phyloP scores from a whole-genome alignment of 2,329 filamentous ascomycete genomes.

The Alternaria infectoria region DNA sequence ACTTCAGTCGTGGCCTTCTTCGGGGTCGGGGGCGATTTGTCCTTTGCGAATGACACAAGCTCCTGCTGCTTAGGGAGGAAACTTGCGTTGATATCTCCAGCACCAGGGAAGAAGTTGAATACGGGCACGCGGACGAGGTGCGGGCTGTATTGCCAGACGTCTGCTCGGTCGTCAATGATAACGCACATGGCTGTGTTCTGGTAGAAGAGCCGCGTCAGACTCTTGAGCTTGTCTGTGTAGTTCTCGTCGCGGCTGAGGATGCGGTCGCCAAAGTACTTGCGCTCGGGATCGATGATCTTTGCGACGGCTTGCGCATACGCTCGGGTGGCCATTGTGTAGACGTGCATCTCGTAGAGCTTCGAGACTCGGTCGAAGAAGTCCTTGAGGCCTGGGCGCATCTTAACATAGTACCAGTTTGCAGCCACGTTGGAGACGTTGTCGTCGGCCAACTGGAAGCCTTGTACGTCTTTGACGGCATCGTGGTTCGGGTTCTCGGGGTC shows the following conservation, averaged over 20 bases:
- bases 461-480: slow-evolving; percentile 85
- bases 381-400: slow-evolving; percentile 85
- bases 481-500: slow-evolving; percentile 91
- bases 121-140: slow-evolving; percentile 95
- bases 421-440: slow-evolving; percentile 58
- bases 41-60: slow-evolving; percentile 35
- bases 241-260: slow-evolving; percentile 98
- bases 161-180: slow-evolving; percentile 95
- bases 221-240: slow-evolving; percentile 90
- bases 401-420: slow-evolving; percentile 88
- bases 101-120: slow-evolving; percentile 97
- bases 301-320: slow-evolving; percentile 95
- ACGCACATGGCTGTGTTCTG: slow-evolving; percentile 99
- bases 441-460: slow-evolving; percentile 85
- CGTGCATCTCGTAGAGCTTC: slow-evolving; percentile 88
- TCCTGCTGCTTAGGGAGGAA: slow-evolving; percentile 80
- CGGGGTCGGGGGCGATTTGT: slow-evolving; percentile 21
- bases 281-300: slow-evolving; percentile 87
- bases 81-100: slow-evolving; percentile 97
- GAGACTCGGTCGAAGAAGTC: slow-evolving; percentile 81
- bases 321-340: slow-evolving; percentile 98
- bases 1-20: slow-evolving; percentile 22
- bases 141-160: slow-evolving; percentile 92
- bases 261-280: slow-evolving; percentile 88
- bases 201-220: slow-evolving; percentile 87